Conservation (phyloP, 2,329 filamentous ascomycete species). For the Talaromyces islandicus region DNA sequence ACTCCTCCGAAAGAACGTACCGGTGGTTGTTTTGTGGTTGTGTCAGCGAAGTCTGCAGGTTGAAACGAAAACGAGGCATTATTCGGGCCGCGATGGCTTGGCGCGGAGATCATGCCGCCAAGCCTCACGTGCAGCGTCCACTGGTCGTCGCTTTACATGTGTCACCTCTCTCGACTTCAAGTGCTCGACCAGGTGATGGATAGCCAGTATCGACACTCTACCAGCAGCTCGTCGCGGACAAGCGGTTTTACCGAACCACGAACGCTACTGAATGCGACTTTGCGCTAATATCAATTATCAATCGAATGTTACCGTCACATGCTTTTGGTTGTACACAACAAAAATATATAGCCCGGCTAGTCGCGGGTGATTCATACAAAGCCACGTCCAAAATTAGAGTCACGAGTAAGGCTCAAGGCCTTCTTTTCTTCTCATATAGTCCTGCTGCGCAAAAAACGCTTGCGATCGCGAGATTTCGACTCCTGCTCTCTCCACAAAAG, state of each 20-base stretch:
- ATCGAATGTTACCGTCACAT: neutral
- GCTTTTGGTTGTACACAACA: neutral
- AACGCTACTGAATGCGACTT: neutral
- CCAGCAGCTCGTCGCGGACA: neutral
- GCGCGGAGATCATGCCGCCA: neutral
- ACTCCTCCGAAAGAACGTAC: neutral
- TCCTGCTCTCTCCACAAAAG: slow-evolving; percentile 43
- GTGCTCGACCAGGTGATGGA: no score
- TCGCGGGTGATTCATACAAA: neutral
- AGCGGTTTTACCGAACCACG: neutral
- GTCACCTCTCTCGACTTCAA: neutral
- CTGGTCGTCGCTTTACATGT: neutral
- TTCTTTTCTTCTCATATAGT: slow-evolving; percentile 8
- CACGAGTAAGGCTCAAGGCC: neutral
- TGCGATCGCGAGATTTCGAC: slow-evolving; percentile 44
- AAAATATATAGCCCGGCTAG: neutral
- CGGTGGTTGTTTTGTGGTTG: neutral
- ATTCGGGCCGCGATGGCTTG: neutral
- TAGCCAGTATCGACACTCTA: neutral
- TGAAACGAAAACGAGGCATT: neutral
- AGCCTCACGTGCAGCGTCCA: neutral
- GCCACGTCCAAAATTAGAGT: neutral
- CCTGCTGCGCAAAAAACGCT: slow-evolving; percentile 34
- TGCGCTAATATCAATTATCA: neutral
- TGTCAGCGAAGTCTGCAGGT: neutral